Base-by-base conservation (phyloP, 2,329 filamentous ascomycete species). In the Xenosphaeropsis pyriputrescens region DNA sequence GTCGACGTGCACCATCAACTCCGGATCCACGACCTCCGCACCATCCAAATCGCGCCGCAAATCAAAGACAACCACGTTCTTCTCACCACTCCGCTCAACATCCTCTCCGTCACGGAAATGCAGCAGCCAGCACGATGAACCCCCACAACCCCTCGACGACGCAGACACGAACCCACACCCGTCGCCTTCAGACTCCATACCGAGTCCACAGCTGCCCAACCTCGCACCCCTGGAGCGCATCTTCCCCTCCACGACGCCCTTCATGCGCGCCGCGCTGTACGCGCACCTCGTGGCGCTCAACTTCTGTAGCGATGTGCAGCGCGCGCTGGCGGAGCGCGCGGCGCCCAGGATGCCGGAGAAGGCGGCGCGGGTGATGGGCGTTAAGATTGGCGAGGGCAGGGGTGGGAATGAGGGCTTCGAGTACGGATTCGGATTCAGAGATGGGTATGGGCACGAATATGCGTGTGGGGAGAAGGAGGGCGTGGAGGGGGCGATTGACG, bases 281-380 rank as follows among this genome's bases (percentile, higher is more conserved):
- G 45, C 50, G 2, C 43, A 55, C 16, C 40, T 54, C 7, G 36
- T 54, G 11, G 46, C 45, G 6, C 47, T 50, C 17, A 45, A 46
- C 6, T 51, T 32, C 30, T 26, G 22, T 9, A 26, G 8, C 7
- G 22, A 26, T 9, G 12, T 26, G 3, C 22, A 9, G 22, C 22
- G 22, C 12, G 22, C 22, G 22, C 22, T 26, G 3, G 22, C 8
- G 5, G 22, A 26, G 22, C 22, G 22, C 7, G 22, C 22, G 4
- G 7, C 7, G 22, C 7, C 12, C 7, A 6, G 22, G 22, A 26
- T 26, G 22, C 22, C 22, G 22, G 22, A 26, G 22, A 26, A 26
- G 22, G 22, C 22, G 5, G 22, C 22, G 22, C 22, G 22, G 22
- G 7, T 26, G 4, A 26, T 26, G 22, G 22, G 22, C 5, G 22